A percentile compares a stretch with the other conserved stretches of the same genome.
phyloP scores from a whole-genome alignment of 495 filamentous ascomycete genomes.

The Hypoxylon trugodes region DNA sequence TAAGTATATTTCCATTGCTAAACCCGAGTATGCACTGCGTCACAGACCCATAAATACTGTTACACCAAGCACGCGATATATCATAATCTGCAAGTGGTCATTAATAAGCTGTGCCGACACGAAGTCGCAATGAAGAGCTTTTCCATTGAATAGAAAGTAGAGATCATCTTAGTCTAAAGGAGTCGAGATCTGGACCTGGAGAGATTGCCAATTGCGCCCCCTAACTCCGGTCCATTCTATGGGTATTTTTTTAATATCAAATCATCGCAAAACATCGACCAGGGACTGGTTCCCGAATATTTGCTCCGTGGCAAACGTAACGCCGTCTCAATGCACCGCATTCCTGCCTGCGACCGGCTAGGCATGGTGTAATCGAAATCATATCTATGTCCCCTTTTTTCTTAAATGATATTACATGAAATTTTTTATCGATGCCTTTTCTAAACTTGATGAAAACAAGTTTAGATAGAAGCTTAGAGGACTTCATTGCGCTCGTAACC shows the following conservation, averaged over 20 bases:
- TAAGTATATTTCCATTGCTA: no score
- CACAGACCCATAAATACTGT: no score
- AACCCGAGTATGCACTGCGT: no score
- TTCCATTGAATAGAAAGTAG: constrained; percentile 7
- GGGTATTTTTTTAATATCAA: constrained; percentile 28
- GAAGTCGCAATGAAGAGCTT: constrained; percentile 37
- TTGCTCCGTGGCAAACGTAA: constrained; percentile 7
- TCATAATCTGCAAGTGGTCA: no score
- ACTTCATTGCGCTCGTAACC: constrained; percentile 91
- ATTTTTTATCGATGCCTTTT: no score
- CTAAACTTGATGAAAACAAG: no score
- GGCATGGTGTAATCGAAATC: constrained; percentile 4
- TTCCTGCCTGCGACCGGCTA: neutral
- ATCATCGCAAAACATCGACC: constrained; percentile 1
- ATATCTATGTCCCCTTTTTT: neutral
- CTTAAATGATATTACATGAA: neutral
- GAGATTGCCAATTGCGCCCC: neutral
- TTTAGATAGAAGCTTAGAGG: constrained; percentile 63
- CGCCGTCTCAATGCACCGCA: constrained; percentile 17
- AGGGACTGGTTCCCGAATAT: constrained; percentile 17
- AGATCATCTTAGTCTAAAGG: constrained; percentile 19
- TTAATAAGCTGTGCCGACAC: no score
- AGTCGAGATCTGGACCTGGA: constrained; percentile 10
- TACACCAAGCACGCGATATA: no score
- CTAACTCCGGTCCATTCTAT: constrained; percentile 21